These are phyloP conservation scores for Cordyceps tenuipes DNA, from an alignment of 2,329 filamentous ascomycete species.

Conservation along the genomic window DNA sequence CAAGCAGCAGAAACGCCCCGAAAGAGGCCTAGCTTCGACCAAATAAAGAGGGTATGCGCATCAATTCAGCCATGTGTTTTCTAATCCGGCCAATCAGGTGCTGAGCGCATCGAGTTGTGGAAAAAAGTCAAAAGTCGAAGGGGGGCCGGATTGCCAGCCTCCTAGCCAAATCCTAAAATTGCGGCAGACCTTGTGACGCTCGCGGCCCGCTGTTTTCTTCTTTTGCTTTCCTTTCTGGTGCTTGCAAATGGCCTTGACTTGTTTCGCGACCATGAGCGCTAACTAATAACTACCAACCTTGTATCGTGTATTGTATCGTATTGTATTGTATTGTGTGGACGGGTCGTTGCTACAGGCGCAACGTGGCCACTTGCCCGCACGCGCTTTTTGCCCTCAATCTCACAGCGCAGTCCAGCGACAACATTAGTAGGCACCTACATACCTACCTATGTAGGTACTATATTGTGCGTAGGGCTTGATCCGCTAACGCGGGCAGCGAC, in stretches of 20 bases:
- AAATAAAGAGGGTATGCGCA: not conserved
- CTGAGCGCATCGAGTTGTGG: constrained; percentile 21
- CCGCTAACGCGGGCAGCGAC: constrained; percentile 4
- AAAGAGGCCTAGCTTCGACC: not conserved
- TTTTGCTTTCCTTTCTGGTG: not conserved
- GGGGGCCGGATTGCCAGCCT: not conserved
- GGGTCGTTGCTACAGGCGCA: not conserved
- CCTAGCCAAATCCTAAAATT: constrained; percentile 6
- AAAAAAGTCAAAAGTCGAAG: constrained; percentile 9
- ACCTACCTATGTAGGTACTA: too few relatives aligned
- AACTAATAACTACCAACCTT: not conserved
- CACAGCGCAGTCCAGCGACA: too few relatives aligned
- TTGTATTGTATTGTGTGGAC: not conserved
- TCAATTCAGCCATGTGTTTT: constrained; percentile 3
- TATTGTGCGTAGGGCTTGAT: not conserved
- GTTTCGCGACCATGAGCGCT: not conserved
- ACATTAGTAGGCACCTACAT: too few relatives aligned
- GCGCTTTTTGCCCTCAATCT: not conserved
- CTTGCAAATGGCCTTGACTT: not conserved
- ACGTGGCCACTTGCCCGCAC: too few relatives aligned
- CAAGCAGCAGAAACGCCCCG: not conserved
- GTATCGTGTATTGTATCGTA: not conserved
- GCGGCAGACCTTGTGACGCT: constrained; percentile 10
- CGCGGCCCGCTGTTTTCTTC: constrained; percentile 5
- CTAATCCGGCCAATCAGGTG: constrained; percentile 27